Percentiles rank a stretch among this genome's conserved stretches.
Conservation (phyloP, 2,329 filamentous ascomycete species). For the Chaetothyriales sp. region DNA sequence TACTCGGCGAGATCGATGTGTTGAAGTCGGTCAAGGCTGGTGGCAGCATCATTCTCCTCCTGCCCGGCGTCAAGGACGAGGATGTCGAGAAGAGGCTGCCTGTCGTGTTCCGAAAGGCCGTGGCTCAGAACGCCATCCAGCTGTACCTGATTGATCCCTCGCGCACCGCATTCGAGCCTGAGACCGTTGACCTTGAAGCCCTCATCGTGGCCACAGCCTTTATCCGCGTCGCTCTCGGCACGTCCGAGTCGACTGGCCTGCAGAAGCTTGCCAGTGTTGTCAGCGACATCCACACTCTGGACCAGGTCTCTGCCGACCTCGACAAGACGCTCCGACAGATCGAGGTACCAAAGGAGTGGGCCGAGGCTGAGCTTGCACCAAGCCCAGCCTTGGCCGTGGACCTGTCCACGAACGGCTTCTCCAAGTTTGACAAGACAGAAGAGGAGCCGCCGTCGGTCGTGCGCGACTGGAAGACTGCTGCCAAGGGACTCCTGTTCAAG, state of each 20-base stretch:
- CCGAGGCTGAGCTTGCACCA: slow-evolving; percentile 40
- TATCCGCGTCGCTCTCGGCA: slow-evolving; percentile 59
- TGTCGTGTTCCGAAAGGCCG: slow-evolving; percentile 52
- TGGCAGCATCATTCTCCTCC: slow-evolving; percentile 60
- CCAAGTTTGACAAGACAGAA: slow-evolving; percentile 63
- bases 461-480: slow-evolving; percentile 66
- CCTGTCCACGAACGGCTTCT: slow-evolving; percentile 69
- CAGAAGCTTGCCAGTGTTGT: slow-evolving; percentile 53
- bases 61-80: slow-evolving; percentile 70
- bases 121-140: slow-evolving; percentile 56
- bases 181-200: slow-evolving; percentile 47
- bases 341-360: slow-evolving; percentile 69
- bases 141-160: slow-evolving; percentile 65
- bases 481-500: slow-evolving; percentile 83
- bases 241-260: slow-evolving; percentile 47
- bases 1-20: slow-evolving; percentile 66
- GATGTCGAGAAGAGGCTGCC: slow-evolving; percentile 79
- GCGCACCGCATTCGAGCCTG: slow-evolving; percentile 52
- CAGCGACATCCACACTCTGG: slow-evolving; percentile 46
- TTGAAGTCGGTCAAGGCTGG: slow-evolving; percentile 55
- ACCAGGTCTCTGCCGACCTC: slow-evolving; percentile 47
- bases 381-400: slow-evolving; percentile 29
- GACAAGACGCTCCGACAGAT: slow-evolving; percentile 57
- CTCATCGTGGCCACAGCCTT: slow-evolving; percentile 70
- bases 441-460: slow-evolving; percentile 52